A percentile compares a stretch with the other conserved stretches of the same genome.
Evolutionary conservation across 2,329 filamentous ascomycete genomes (phyloP).

Genomic region (Pyrenochaeta sp.): DNA sequence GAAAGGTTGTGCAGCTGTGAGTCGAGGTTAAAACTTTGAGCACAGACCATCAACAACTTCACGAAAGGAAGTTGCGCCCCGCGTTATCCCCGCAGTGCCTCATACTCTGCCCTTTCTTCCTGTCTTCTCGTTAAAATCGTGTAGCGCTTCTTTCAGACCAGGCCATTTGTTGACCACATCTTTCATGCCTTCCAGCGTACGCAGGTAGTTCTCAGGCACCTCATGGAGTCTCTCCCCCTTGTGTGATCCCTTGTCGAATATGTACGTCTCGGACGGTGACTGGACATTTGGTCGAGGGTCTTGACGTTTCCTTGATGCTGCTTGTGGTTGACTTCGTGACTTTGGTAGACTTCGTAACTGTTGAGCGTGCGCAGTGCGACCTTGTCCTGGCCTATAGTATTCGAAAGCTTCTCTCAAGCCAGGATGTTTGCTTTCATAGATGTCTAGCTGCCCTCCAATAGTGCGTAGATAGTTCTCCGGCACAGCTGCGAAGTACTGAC

Average conservation of each 20-base stretch:
- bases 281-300: background rate
- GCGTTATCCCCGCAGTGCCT: conserved; percentile 5
- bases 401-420: conserved; percentile 34
- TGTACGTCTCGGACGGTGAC: conserved; percentile 7
- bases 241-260: conserved; percentile 14
- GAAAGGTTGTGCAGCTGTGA: background rate
- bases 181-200: conserved; percentile 29
- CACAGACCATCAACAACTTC: background rate
- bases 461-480: conserved; percentile 32
- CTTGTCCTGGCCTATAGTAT: conserved; percentile 30
- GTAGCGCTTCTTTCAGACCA: conserved; percentile 26
- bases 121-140: conserved; percentile 30
- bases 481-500: conserved; percentile 27
- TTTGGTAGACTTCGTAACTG: conserved; percentile 9
- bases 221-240: conserved; percentile 22
- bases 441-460: conserved; percentile 30
- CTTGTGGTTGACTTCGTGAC: background rate
- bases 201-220: conserved; percentile 29
- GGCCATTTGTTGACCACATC: conserved; percentile 26
- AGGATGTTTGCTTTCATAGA: conserved; percentile 26
- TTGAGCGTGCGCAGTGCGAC: conserved; percentile 12
- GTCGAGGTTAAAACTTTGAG: background rate
- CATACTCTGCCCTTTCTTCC: conserved; percentile 8
- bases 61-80: conserved; percentile 10
- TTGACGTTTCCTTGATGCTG: background rate